Evolutionary conservation across 164 flowering plant species (phyloP).

Genomic region (Amborella trichopoda): DNA sequence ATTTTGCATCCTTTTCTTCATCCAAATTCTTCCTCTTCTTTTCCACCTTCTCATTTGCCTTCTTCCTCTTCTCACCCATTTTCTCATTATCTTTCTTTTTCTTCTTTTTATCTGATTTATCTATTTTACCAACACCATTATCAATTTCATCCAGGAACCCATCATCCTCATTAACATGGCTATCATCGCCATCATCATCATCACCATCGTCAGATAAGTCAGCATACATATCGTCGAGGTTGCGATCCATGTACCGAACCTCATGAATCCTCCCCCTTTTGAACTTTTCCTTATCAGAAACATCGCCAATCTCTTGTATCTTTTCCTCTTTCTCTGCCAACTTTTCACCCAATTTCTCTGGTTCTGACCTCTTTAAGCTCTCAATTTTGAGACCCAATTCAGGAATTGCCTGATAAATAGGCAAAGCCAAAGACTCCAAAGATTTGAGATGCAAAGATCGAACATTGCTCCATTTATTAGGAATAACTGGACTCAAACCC

Average conservation of each 20-base stretch:
- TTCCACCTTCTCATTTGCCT: too few species aligned
- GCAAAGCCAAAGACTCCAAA: slow-evolving; percentile 60
- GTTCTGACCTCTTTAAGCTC: slow-evolving; percentile 15
- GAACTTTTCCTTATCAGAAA: slow-evolving; percentile 12
- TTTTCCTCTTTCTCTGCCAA: slow-evolving; percentile 4
- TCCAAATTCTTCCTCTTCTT: too few species aligned
- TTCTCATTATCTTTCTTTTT: not conserved
- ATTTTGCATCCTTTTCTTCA: too few species aligned
- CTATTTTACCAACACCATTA: slow-evolving; percentile 3
- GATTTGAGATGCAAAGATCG: slow-evolving; percentile 69
- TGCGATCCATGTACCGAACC: slow-evolving; percentile 38
- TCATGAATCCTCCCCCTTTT: slow-evolving; percentile 55
- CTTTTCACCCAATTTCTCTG: not conserved
- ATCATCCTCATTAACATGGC: slow-evolving; percentile 1
- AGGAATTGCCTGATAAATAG: slow-evolving; percentile 63
- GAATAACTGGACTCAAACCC: slow-evolving; percentile 48
- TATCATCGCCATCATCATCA: slow-evolving; percentile 8
- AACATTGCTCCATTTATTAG: slow-evolving; percentile 55
- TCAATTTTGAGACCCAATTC: slow-evolving; percentile 57
- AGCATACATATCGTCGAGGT: not conserved
- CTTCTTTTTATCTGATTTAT: not conserved
- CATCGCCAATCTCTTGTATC: slow-evolving; percentile 2
- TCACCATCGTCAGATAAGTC: slow-evolving; percentile 10
- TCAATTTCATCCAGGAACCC: slow-evolving; percentile 8
- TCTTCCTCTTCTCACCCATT: not conserved